These are phyloP conservation scores for Quercus lobata DNA, from an alignment of 331 rosid species.

Conservation along the genomic window DNA sequence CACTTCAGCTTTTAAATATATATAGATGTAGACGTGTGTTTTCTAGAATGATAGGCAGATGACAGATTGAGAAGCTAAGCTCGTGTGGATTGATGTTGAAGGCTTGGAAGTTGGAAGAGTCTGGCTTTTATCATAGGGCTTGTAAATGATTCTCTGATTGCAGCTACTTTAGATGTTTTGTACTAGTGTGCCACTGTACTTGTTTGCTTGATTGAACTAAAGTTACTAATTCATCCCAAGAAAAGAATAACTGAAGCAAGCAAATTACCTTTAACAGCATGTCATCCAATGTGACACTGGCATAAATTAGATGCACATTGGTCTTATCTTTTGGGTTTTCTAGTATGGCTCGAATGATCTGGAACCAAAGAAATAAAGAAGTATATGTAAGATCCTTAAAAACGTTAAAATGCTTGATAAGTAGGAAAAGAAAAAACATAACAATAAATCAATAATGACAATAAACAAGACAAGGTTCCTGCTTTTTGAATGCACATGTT, in stretches of 20 bases:
- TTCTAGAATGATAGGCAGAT: too few relatives aligned
- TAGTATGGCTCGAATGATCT: slow-evolving; percentile 54
- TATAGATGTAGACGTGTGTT: too few relatives aligned
- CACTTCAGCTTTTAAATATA: accelerated
- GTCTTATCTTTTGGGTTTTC: slow-evolving; percentile 70
- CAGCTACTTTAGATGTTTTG: background rate
- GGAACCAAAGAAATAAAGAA: background rate
- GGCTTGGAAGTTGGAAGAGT: too few relatives aligned
- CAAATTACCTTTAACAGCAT: slow-evolving; percentile 60
- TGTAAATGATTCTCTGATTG: too few relatives aligned
- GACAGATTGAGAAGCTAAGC: too few relatives aligned
- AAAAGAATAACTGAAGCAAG: background rate
- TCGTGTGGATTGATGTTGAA: too few relatives aligned
- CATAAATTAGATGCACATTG: slow-evolving; percentile 54
- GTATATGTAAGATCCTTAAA: background rate
- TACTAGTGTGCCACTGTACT: too few relatives aligned
- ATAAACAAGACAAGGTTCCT: background rate
- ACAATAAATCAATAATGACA: too few relatives aligned
- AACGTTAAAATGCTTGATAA: slow-evolving; percentile 7
- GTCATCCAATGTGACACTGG: slow-evolving; percentile 63
- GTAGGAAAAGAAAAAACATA: background rate
- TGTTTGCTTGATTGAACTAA: background rate
- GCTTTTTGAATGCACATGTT: background rate
- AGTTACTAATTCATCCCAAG: background rate
- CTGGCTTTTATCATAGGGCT: too few relatives aligned